phyloP scores from a whole-genome alignment of 139 green algal species.

The Deuterostichococcus epilithicus region DNA sequence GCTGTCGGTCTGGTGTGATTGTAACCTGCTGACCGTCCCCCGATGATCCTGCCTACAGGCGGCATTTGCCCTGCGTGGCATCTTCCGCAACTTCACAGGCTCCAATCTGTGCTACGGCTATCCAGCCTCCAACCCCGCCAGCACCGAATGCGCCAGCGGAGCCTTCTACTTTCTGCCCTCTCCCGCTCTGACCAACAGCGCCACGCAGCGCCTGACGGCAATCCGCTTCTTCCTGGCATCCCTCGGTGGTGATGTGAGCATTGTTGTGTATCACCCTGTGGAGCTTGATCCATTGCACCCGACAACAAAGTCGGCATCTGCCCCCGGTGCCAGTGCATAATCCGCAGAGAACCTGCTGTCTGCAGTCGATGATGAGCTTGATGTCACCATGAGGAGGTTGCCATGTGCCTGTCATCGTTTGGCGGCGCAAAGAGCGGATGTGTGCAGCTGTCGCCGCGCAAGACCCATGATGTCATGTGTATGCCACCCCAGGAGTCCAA shows the following conservation, averaged over 20 bases:
- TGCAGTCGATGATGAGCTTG: background rate
- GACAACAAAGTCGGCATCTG: background rate
- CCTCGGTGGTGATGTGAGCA: background rate
- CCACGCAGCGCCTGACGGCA: background rate
- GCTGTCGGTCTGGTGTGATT: background rate
- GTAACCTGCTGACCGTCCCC: background rate
- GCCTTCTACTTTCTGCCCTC: background rate
- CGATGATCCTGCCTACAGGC: background rate
- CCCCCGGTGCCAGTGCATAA: no score
- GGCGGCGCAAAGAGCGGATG: no score
- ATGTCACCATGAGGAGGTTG: background rate
- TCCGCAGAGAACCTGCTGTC: no score
- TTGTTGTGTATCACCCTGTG: background rate
- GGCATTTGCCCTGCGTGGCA: background rate
- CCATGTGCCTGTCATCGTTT: no score
- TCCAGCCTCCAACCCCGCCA: background rate
- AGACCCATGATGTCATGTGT: background rate
- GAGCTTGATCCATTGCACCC: background rate
- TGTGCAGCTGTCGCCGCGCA: background rate
- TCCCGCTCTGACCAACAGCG: background rate
- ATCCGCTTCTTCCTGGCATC: conserved; percentile 13
- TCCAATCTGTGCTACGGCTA: background rate
- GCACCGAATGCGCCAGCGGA: no score
- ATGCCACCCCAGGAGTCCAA: conserved; percentile 22
- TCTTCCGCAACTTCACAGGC: conserved; percentile 4